phyloP scores from a whole-genome alignment of 306 rosid species.

The Cicer pinnatifidum region DNA sequence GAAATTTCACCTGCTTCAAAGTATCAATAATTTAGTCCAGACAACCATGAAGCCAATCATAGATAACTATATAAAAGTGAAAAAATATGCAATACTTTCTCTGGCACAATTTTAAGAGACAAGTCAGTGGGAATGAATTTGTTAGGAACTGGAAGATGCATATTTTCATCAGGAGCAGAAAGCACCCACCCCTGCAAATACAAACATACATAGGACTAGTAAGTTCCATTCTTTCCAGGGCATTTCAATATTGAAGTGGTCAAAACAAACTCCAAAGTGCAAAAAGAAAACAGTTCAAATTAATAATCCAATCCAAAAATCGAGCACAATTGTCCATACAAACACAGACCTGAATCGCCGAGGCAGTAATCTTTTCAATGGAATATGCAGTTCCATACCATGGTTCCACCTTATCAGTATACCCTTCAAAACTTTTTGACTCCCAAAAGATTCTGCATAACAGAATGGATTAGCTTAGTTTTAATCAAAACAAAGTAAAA shows the following conservation, averaged over 20 bases:
- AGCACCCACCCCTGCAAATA: conserved; percentile 80
- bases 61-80: background rate
- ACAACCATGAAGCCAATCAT: conserved; percentile 16
- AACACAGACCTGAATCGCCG: conserved; percentile 73
- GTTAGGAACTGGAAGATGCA: conserved; percentile 84
- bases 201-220: conserved; percentile 33
- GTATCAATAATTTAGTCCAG: conserved; percentile 41
- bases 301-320: conserved; percentile 38
- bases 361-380: conserved; percentile 60
- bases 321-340: conserved; percentile 5
- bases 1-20: conserved; percentile 73
- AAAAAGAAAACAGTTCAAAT: conserved; percentile 37
- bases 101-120: conserved; percentile 66
- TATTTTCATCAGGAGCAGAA: conserved; percentile 67
- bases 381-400: conserved; percentile 95
- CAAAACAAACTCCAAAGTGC: conserved; percentile 20
- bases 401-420: conserved; percentile 75
- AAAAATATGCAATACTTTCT: conserved; percentile 55
- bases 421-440: conserved; percentile 78
- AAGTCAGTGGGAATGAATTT: conserved; percentile 84
- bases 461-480: conserved; percentile 40
- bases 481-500: conserved; percentile 21
- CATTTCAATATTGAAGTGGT: conserved; percentile 32
- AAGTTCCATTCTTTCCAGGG: conserved; percentile 37
- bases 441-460: conserved; percentile 88